Evolutionary conservation across 352 stramenopile species (phyloP), one percentile per base, ranked within the genome.

Genomic region (Globisporangium sylvaticum): DNA sequence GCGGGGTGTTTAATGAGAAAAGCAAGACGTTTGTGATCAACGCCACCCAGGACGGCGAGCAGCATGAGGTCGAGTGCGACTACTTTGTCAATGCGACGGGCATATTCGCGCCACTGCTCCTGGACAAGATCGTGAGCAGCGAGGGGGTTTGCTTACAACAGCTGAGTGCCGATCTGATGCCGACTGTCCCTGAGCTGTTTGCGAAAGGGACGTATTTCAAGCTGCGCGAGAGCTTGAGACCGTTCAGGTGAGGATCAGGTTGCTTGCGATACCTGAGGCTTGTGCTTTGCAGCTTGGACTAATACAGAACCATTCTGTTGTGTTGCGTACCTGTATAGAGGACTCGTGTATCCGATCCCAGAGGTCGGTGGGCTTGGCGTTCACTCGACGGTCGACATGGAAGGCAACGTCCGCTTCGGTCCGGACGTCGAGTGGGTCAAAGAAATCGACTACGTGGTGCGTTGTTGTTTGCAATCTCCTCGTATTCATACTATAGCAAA

Each of bases 161-260:
- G 4, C 55, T 22, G 34, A 61, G 29, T 61, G 55, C 9, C 1
- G 31, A 61, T 31, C 20, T 44, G 3, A 31, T 69, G 25, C 81
- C 81, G 4, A 67, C 50, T 14, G 58, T 96, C 44, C 68, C 81
- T 9, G 53, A 83, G 67, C 83, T 80, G 53, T 98, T 97, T 69
- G 94, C 95, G 18, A 98, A 98, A 73, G 97, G 97, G 14, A 98
- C 95, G 42, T 99, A 99, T 77, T 99, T 98, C 75, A 91, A 89
- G 52, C 78, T 96, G 14, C 69, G 71, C 27, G 63, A 72, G 7
- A 81, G 71, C 46, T 68, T 77, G 6, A 70, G 72, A 22, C 87
- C 87, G 0, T 94, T 92, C 62, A 83, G 78, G 83, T 91, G 70
- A 20, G 24, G 4, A 54, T 24, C 18, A 27, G 8, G 12, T 24